Conservation (phyloP, 1,284 basidiomycete genomes). For the Gymnopus androsaceus region DNA sequence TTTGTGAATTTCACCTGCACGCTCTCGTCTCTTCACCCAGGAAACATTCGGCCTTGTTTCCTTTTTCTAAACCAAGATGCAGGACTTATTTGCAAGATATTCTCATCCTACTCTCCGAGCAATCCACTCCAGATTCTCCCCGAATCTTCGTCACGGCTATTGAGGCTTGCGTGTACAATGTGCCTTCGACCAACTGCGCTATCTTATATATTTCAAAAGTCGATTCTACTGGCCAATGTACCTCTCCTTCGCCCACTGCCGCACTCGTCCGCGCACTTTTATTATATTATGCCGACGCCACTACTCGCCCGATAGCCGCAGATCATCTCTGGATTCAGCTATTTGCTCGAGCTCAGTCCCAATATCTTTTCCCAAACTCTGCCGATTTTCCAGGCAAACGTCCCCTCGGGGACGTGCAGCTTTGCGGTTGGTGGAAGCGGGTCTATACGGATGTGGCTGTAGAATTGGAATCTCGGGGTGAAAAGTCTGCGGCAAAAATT, state of each 20-base stretch:
- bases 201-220: slow-evolving; percentile 94
- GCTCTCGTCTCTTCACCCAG: slow-evolving; percentile 74
- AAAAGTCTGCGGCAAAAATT: slow-evolving; percentile 28
- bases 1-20: slow-evolving; percentile 72
- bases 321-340: slow-evolving; percentile 79
- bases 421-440: slow-evolving; percentile 94
- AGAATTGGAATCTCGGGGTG: slow-evolving; percentile 32
- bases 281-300: slow-evolving; percentile 66
- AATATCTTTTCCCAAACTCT: slow-evolving; percentile 96
- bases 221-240: slow-evolving; percentile 85
- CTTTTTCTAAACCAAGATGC: slow-evolving; percentile 68
- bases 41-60: slow-evolving; percentile 72
- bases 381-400: slow-evolving; percentile 73
- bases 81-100: slow-evolving; percentile 73
- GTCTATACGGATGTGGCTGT: slow-evolving; percentile 60
- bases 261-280: slow-evolving; percentile 72
- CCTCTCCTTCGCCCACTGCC: slow-evolving; percentile 62
- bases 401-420: slow-evolving; percentile 75
- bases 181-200: slow-evolving; percentile 67
- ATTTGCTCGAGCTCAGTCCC: slow-evolving; percentile 88
- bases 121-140: slow-evolving; percentile 43
- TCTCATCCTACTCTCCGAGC: slow-evolving; percentile 72
- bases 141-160: slow-evolving; percentile 77
- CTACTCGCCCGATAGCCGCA: slow-evolving; percentile 58
- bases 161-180: slow-evolving; percentile 79